A percentile compares a stretch with the other conserved stretches of the same genome.
phyloP scores from a whole-genome alignment of 1,284 basidiomycete genomes.

The Takashimella koratensis region DNA sequence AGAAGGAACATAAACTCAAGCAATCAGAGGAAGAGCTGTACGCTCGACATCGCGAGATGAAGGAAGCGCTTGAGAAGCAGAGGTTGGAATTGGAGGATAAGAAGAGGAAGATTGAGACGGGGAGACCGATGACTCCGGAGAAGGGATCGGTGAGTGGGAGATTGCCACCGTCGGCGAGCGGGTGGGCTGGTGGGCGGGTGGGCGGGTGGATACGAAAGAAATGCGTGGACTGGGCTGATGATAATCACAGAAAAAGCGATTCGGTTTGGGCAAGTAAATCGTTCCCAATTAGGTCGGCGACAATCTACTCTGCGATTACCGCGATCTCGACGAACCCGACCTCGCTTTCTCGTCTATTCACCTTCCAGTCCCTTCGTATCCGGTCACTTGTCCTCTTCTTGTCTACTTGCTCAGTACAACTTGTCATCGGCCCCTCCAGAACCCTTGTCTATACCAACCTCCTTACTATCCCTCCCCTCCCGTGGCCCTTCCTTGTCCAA shows the following conservation, averaged over 20 bases:
- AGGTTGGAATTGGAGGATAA: conserved; percentile 93
- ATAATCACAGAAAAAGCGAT: conserved; percentile 41
- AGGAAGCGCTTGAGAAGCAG: conserved; percentile 96
- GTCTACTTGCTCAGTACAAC: too few species aligned
- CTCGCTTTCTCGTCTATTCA: too few species aligned
- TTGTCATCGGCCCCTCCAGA: too few species aligned
- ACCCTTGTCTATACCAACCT: too few species aligned
- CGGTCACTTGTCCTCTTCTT: too few species aligned
- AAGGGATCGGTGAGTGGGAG: conserved; percentile 57
- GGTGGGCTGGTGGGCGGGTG: neutral
- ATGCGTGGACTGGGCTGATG: conserved; percentile 1
- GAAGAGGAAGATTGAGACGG: conserved; percentile 93
- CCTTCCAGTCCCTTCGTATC: too few species aligned
- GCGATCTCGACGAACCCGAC: too few species aligned
- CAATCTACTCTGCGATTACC: too few species aligned
- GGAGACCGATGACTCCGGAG: conserved; percentile 90
- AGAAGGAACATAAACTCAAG: conserved; percentile 96
- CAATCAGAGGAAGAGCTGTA: conserved; percentile 97
- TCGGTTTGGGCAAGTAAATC: conserved; percentile 47
- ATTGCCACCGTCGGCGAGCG: neutral
- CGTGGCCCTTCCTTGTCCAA: too few species aligned
- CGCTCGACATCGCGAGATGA: conserved; percentile 96
- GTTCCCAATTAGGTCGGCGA: too few species aligned
- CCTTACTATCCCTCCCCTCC: too few species aligned
- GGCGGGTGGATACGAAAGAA: neutral